Percentiles rank a stretch among this genome's conserved stretches.
These are phyloP conservation scores for Santalum album DNA, from an alignment of 164 flowering plant species.

Conservation along the genomic window DNA sequence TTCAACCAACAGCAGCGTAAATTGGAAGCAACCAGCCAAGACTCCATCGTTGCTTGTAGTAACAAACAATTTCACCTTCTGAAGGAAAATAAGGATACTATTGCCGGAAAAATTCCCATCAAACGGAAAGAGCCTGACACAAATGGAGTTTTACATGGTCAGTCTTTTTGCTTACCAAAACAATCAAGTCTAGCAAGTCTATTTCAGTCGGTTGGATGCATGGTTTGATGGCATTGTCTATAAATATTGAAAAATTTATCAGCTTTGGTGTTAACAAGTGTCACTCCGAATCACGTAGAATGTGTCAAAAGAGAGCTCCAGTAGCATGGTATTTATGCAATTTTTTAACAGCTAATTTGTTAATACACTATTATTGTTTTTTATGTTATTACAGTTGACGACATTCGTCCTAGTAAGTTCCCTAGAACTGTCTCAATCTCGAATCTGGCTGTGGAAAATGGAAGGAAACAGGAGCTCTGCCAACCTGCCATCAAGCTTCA, in stretches of 20 bases:
- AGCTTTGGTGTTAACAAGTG: background rate
- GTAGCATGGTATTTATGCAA: too few species aligned
- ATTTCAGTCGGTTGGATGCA: background rate
- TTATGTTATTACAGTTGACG: slow-evolving; percentile 12
- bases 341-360: background rate
- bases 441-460: slow-evolving; percentile 8
- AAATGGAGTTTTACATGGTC: slow-evolving; percentile 17
- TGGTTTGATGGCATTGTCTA: background rate
- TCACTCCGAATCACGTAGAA: background rate
- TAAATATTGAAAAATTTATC: background rate
- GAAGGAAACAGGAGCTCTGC: slow-evolving; percentile 9
- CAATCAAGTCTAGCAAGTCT: background rate
- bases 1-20: slow-evolving; percentile 4
- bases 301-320: background rate
- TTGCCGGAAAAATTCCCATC: slow-evolving; percentile 8
- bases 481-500: slow-evolving; percentile 1
- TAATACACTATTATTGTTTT: background rate
- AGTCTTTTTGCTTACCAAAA: slow-evolving; percentile 10
- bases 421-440: slow-evolving; percentile 6
- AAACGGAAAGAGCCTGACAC: slow-evolving; percentile 14
- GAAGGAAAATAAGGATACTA: slow-evolving; percentile 1
- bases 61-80: background rate
- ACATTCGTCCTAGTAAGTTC: slow-evolving; percentile 11
- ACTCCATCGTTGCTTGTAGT: slow-evolving; percentile 1
- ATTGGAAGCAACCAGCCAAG: slow-evolving; percentile 4